Conservation (phyloP, 306 rosid species). For the Lathyrus tuberosus region DNA sequence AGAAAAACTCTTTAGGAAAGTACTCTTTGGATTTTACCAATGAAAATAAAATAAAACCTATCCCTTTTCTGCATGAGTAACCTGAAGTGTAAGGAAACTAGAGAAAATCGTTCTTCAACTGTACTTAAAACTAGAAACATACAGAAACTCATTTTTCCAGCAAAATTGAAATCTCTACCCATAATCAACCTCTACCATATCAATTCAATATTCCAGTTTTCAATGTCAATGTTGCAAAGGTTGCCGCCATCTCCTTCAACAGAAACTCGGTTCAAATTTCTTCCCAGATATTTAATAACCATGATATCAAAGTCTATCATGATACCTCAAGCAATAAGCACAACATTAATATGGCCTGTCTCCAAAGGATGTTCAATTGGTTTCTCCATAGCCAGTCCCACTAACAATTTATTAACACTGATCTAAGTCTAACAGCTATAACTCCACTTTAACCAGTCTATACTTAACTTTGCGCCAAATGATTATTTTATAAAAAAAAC, state of each 20-base stretch:
- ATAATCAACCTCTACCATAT: not conserved
- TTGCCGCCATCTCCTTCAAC: conserved; percentile 15
- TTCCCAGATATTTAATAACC: conserved; percentile 12
- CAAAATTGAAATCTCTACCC: conserved; percentile 2
- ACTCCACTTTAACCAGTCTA: conserved; percentile 11
- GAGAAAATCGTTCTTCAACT: conserved; percentile 1
- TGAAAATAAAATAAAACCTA: not conserved
- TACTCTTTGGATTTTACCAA: not conserved
- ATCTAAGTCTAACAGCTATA: conserved; percentile 5
- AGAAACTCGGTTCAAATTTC: conserved; percentile 30
- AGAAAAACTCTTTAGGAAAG: not conserved
- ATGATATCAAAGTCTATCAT: not conserved
- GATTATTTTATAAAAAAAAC: not conserved
- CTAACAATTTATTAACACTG: not conserved
- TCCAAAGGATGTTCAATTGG: conserved; percentile 1
- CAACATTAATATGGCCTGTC: not conserved
- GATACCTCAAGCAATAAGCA: conserved; percentile 1
- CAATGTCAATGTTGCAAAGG: conserved; percentile 10
- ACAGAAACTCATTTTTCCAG: not conserved
- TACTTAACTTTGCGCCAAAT: conserved; percentile 1
- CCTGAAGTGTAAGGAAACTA: not conserved
- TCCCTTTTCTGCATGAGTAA: conserved; percentile 8
- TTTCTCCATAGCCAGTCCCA: conserved; percentile 17
- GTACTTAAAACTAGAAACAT: not conserved
- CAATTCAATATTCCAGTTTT: not conserved